A percentile compares a stretch with the other conserved stretches of the same genome.
Conservation (phyloP, 352 stramenopile genomes). For the Pythium coloratum region DNA sequence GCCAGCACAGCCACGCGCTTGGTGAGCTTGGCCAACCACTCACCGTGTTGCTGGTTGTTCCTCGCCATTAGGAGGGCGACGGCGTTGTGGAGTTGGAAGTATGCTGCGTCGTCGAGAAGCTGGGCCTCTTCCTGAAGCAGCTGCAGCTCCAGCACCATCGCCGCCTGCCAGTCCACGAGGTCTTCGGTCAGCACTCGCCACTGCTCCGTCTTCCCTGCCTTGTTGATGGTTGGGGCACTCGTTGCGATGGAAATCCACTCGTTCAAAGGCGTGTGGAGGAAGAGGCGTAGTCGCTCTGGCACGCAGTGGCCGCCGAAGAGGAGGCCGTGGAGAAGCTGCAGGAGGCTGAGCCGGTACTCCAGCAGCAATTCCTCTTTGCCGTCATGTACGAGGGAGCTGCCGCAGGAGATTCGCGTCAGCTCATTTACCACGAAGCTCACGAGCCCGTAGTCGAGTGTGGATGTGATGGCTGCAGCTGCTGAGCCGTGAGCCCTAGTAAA, state of each 20-base stretch:
- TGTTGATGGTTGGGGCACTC: background rate
- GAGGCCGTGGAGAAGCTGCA: slow-evolving; percentile 27
- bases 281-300: slow-evolving; percentile 27
- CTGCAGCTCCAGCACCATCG: slow-evolving; percentile 51
- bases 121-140: slow-evolving; percentile 34
- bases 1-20: slow-evolving; percentile 44
- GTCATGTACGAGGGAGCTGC: background rate
- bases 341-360: slow-evolving; percentile 27
- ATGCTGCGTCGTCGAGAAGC: slow-evolving; percentile 23
- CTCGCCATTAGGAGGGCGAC: slow-evolving; percentile 27
- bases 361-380: slow-evolving; percentile 16
- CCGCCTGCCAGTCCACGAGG: slow-evolving; percentile 46
- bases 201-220: background rate
- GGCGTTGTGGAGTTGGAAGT: slow-evolving; percentile 28
- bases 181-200: slow-evolving; percentile 32
- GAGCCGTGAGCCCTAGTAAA: background rate
- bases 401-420: slow-evolving; percentile 18
- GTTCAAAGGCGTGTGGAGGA: slow-evolving; percentile 19
- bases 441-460: slow-evolving; percentile 28
- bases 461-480: too few species aligned
- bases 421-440: slow-evolving; percentile 33
- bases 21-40: slow-evolving; percentile 36
- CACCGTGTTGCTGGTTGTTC: background rate
- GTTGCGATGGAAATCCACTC: slow-evolving; percentile 11
- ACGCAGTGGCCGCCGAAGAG: slow-evolving; percentile 32